phyloP scores from a whole-genome alignment of 306 rosid genomes.

The Cicer pinnatifidum region DNA sequence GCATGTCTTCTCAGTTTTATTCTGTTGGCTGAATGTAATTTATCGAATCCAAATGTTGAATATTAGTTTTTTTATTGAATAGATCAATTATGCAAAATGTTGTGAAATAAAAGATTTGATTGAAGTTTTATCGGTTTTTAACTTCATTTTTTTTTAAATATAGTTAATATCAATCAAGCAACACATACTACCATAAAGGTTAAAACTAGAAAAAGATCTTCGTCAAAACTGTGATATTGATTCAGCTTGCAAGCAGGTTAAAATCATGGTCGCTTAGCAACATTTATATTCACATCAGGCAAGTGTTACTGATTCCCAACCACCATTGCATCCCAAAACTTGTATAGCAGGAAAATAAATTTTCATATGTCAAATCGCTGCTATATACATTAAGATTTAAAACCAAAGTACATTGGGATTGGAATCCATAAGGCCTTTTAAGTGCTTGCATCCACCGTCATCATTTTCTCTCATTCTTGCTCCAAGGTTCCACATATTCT shows the following conservation, averaged over 20 bases:
- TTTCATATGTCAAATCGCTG: conserved; percentile 47
- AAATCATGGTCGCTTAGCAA: conserved; percentile 41
- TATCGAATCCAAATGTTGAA: background rate
- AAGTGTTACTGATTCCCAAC: conserved; percentile 29
- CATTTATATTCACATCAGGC: conserved; percentile 37
- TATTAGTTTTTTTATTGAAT: background rate
- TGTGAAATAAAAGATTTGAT: background rate
- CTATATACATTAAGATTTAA: conserved; percentile 60
- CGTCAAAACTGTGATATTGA: conserved; percentile 33
- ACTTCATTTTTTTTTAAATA: background rate
- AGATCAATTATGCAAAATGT: background rate
- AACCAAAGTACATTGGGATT: conserved; percentile 48
- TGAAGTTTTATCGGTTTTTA: background rate
- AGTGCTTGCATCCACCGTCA: conserved; percentile 48
- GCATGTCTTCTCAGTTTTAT: too few species aligned
- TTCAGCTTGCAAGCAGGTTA: conserved; percentile 38
- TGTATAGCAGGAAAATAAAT: conserved; percentile 21
- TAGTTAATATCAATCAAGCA: background rate
- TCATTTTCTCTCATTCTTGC: conserved; percentile 39
- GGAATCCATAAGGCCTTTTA: conserved; percentile 43
- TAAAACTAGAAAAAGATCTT: background rate
- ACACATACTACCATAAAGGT: background rate
- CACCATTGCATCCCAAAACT: conserved; percentile 43
- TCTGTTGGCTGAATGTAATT: too few species aligned
- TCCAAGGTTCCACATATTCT: conserved; percentile 42